phyloP scores from a whole-genome alignment of 257 asterid genomes.

The Cruciata laevipes region DNA sequence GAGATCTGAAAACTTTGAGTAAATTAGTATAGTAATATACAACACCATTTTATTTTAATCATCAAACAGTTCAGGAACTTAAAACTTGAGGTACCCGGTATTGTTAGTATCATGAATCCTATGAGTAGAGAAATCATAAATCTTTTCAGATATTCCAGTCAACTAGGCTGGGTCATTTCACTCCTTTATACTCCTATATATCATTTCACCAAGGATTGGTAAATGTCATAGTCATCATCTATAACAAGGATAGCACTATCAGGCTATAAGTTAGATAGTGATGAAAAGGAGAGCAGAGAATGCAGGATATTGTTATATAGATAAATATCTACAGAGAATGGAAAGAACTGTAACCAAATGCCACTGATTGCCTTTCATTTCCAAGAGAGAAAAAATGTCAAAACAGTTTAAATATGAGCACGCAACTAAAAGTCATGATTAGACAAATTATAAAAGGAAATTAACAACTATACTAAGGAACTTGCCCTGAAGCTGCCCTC shows the following conservation, averaged over 20 bases:
- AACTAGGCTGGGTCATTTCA: not conserved
- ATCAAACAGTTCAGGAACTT: not conserved
- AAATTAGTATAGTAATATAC: not conserved
- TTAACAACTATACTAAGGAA: not conserved
- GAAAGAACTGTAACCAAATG: not conserved
- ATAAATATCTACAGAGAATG: not conserved
- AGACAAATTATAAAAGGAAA: not conserved
- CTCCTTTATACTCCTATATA: not conserved
- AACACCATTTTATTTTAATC: not conserved
- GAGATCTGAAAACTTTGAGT: not conserved
- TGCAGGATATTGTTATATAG: not conserved
- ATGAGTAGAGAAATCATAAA: not conserved
- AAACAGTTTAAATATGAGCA: not conserved
- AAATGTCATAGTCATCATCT: not conserved
- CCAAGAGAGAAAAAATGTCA: not conserved
- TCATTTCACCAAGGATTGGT: not conserved
- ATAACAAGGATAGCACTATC: not conserved
- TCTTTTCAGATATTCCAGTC: not conserved
- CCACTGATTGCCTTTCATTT: not conserved
- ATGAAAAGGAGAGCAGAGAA: not conserved
- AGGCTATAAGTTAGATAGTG: not conserved
- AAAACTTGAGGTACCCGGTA: not conserved
- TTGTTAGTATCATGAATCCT: not conserved
- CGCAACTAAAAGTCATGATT: not conserved
- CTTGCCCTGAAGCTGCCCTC: conserved; percentile 79